Evolutionary conservation across 2,329 filamentous ascomycete genomes (phyloP), one percentile per base, ranked within the genome.

Genomic region (Sclerotinia nivalis): DNA sequence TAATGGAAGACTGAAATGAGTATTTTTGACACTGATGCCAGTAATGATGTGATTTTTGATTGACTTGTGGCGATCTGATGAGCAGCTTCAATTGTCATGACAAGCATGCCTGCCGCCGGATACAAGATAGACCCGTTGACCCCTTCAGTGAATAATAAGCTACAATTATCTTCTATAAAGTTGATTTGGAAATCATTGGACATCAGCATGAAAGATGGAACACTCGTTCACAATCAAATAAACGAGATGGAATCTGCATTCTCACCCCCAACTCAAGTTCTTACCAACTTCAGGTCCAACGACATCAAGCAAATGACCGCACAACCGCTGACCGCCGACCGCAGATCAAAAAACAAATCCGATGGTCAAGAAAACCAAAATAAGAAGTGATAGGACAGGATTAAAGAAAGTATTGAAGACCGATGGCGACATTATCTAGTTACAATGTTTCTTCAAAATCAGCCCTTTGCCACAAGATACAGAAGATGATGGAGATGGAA

Each of bases 1-100:
- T 22, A 68, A 15, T 1, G 78, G 81, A 1, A 77, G 58, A 13
- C 28, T 60, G 20, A 68, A 43, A 22, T 37, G 43, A 4, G 40
- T 31, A 25, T 68, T 47, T 34, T 52, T 20, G 28, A 68, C 22
- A 31, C 43, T 68, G 28, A 61, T 58, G 28, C 64, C 31, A 7
- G 22, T 37, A 12, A 67, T 50, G 9, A 4, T 54, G 20, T 22
- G 49, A 15, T 50, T 56, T 2, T 55, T 34, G 28, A 3, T 18
- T 20, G 6, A 28, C 28, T 52, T 20, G 34, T 6, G 28, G 54
- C 31, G 8, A 68, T 34, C 28, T 69, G 67, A 10, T 56, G 13
- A 18, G 56, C 40, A 18, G 67, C 67, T 64, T 69, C 67, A 20
- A 69, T 64, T 18, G 59, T 58, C 59, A 64, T 64, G 31, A 69